Evolutionary conservation across 352 stramenopile species (phyloP).

Genomic region (Globisporangium emineosum): DNA sequence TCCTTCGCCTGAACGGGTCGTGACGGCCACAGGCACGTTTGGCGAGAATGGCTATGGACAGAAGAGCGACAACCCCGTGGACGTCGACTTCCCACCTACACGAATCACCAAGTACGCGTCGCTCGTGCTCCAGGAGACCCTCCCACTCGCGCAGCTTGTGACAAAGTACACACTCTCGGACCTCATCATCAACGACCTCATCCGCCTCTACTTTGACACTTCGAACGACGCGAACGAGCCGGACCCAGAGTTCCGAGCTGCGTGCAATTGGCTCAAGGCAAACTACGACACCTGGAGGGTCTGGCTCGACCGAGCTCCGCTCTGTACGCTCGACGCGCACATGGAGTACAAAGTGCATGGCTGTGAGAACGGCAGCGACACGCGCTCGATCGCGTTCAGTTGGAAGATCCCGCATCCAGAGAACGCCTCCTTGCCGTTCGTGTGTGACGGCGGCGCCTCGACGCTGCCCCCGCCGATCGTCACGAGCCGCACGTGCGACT

Average conservation of each 20-base stretch:
- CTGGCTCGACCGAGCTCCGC: slow-evolving; percentile 36
- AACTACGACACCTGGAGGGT: slow-evolving; percentile 51
- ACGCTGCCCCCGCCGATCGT: slow-evolving; percentile 24
- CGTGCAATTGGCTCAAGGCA: slow-evolving; percentile 45
- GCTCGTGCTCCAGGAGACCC: slow-evolving; percentile 14
- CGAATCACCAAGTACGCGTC: slow-evolving; percentile 34
- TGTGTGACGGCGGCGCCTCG: slow-evolving; percentile 38
- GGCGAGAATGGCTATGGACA: slow-evolving; percentile 49
- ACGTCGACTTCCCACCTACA: slow-evolving; percentile 38
- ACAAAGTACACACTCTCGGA: slow-evolving; percentile 32
- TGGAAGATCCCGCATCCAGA: slow-evolving; percentile 33
- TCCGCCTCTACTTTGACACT: slow-evolving; percentile 22
- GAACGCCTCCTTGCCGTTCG: slow-evolving; percentile 28
- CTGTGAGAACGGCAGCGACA: slow-evolving; percentile 19
- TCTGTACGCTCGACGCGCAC: slow-evolving; percentile 26
- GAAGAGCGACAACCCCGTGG: slow-evolving; percentile 37
- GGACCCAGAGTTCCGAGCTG: slow-evolving; percentile 33
- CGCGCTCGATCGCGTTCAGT: slow-evolving; percentile 26
- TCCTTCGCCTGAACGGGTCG: slow-evolving; percentile 26
- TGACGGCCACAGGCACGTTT: slow-evolving; percentile 29
- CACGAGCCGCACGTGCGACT: slow-evolving; percentile 39
- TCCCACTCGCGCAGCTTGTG: slow-evolving; percentile 18
- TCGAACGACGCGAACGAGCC: slow-evolving; percentile 12
- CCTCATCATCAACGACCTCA: slow-evolving; percentile 36
- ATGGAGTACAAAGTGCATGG: slow-evolving; percentile 26